Percentiles rank a stretch among this genome's conserved stretches.
These are phyloP conservation scores for Cercospora brassicicola DNA, from an alignment of 2,329 filamentous ascomycete genomes.

Conservation along the genomic window DNA sequence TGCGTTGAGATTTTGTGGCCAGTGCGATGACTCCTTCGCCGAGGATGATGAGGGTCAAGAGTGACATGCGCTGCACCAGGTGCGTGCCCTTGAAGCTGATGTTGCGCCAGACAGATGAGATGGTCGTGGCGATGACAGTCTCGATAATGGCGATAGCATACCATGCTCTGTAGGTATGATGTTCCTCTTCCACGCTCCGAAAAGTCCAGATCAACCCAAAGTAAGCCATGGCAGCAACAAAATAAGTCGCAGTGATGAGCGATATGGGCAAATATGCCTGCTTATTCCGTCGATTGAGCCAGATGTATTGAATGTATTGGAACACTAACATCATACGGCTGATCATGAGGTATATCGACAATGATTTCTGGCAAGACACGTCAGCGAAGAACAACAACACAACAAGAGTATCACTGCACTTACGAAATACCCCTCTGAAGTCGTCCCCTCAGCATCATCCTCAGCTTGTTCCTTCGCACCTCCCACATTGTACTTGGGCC, in stretches of 20 bases:
- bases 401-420: not conserved
- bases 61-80: slow-evolving; percentile 41
- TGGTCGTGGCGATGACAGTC: slow-evolving; percentile 35
- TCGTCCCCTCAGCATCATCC: slow-evolving; percentile 38
- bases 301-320: slow-evolving; percentile 44
- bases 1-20: slow-evolving; percentile 38
- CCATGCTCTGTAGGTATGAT: slow-evolving; percentile 52
- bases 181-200: slow-evolving; percentile 17
- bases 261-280: slow-evolving; percentile 38
- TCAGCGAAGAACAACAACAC: not conserved
- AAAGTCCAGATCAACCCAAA: slow-evolving; percentile 38
- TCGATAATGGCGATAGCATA: slow-evolving; percentile 48
- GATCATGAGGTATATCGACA: slow-evolving; percentile 43
- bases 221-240: slow-evolving; percentile 40
- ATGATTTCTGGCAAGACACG: slow-evolving; percentile 22
- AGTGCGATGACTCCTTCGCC: slow-evolving; percentile 44
- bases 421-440: slow-evolving; percentile 40
- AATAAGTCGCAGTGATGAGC: slow-evolving; percentile 38
- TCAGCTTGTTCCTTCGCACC: slow-evolving; percentile 43
- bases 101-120: slow-evolving; percentile 39
- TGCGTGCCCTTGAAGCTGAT: slow-evolving; percentile 45
- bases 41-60: slow-evolving; percentile 43
- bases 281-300: slow-evolving; percentile 37
- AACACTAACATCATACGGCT: slow-evolving; percentile 40
- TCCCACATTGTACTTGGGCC: slow-evolving; percentile 43